A percentile compares a stretch with the other conserved stretches of the same genome.
These are phyloP conservation scores for Melianthus villosus DNA, from an alignment of 441 rosid genomes.

Conservation along the genomic window DNA sequence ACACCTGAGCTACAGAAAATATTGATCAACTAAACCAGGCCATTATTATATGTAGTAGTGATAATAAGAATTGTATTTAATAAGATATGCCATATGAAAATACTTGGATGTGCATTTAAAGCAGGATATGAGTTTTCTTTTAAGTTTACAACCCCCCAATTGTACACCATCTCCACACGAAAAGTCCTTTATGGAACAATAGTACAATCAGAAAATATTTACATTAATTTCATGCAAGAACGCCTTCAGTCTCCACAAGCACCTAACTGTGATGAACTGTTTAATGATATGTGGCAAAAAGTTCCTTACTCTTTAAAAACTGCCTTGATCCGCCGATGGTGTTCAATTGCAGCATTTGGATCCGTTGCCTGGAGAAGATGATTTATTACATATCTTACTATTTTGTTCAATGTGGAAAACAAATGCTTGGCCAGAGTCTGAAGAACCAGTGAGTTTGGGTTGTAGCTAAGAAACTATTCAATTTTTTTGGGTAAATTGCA, in stretches of 20 bases:
- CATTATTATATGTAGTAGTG: background rate
- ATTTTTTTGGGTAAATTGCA: too few species aligned
- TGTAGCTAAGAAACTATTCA: too few species aligned
- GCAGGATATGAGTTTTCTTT: background rate
- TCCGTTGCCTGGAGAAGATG: slow-evolving; percentile 16
- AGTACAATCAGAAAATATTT: too few species aligned
- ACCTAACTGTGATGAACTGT: too few species aligned
- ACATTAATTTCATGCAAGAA: too few species aligned
- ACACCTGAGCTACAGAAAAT: too few species aligned
- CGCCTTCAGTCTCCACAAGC: too few species aligned
- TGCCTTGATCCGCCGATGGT: slow-evolving; percentile 21
- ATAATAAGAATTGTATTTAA: background rate
- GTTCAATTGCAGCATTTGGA: slow-evolving; percentile 25
- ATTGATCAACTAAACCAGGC: too few species aligned
- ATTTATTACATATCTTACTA: background rate
- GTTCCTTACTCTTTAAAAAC: slow-evolving; percentile 28
- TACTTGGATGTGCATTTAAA: background rate
- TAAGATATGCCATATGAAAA: background rate
- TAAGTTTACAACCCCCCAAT: too few species aligned
- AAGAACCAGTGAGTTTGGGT: background rate
- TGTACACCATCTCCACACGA: too few species aligned
- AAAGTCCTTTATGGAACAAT: too few species aligned
- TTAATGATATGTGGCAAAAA: too few species aligned
- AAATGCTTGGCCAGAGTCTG: background rate
- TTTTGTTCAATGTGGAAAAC: background rate